These are phyloP conservation scores for Cicer cuneatum DNA, from an alignment of 306 rosid species.

Conservation along the genomic window DNA sequence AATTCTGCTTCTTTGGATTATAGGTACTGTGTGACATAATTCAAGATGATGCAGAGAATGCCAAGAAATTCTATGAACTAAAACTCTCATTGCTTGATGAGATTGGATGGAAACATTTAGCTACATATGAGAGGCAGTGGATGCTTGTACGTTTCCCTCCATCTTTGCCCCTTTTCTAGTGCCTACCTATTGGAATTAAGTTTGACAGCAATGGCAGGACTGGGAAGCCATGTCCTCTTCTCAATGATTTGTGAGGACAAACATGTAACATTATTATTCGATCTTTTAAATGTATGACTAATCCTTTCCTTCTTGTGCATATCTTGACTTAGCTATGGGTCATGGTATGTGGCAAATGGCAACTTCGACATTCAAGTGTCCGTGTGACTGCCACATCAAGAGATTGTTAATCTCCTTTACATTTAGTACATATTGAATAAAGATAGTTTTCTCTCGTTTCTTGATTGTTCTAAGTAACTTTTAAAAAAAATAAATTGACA, in stretches of 20 bases:
- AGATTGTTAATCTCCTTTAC: background rate
- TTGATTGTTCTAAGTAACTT: no score
- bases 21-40: slow-evolving; percentile 77
- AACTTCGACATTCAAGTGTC: slow-evolving; percentile 12
- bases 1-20: slow-evolving; percentile 19
- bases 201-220: slow-evolving; percentile 16
- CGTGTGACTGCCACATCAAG: slow-evolving; percentile 1
- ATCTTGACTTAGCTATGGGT: background rate
- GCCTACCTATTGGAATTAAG: background rate
- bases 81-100: slow-evolving; percentile 82
- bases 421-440: slow-evolving; percentile 28
- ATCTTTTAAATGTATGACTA: background rate
- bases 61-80: slow-evolving; percentile 81
- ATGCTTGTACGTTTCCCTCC: slow-evolving; percentile 89
- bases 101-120: slow-evolving; percentile 83
- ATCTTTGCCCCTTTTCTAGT: slow-evolving; percentile 74
- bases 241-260: slow-evolving; percentile 22
- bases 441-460: background rate
- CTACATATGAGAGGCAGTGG: slow-evolving; percentile 80
- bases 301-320: background rate
- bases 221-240: slow-evolving; percentile 6
- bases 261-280: slow-evolving; percentile 15
- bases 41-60: slow-evolving; percentile 71
- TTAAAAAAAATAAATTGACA: no score
- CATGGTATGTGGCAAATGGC: slow-evolving; percentile 4